These are phyloP conservation scores for Castanospermum australe DNA, from an alignment of 306 rosid genomes.

Conservation along the genomic window DNA sequence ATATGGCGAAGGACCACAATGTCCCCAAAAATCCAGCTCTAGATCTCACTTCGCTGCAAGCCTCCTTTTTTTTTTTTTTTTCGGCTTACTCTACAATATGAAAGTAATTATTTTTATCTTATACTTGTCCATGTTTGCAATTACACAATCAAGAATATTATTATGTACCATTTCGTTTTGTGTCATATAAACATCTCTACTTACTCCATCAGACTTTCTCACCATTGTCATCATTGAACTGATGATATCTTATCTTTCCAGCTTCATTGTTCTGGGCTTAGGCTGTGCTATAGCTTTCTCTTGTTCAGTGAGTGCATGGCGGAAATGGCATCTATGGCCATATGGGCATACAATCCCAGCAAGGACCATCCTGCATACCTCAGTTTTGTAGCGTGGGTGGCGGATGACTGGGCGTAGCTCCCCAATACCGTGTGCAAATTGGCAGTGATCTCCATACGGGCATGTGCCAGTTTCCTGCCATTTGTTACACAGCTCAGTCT, in stretches of 20 bases:
- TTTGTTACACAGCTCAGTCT: slow-evolving; percentile 95
- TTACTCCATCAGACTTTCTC: slow-evolving; percentile 24
- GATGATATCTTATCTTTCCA: slow-evolving; percentile 33
- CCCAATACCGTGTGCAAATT: slow-evolving; percentile 81
- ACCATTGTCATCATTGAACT: slow-evolving; percentile 1
- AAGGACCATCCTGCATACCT: slow-evolving; percentile 88
- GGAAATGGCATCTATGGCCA: slow-evolving; percentile 96
- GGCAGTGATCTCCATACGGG: slow-evolving; percentile 79
- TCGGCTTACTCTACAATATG: background rate
- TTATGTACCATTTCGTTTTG: slow-evolving; percentile 38
- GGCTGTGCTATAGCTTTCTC: slow-evolving; percentile 52
- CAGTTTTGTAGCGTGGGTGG: slow-evolving; percentile 97
- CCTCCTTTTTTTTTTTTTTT: background rate
- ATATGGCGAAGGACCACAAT: slow-evolving; percentile 16
- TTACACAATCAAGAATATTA: slow-evolving; percentile 41
- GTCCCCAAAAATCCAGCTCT: slow-evolving; percentile 27
- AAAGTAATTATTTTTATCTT: slow-evolving; percentile 33
- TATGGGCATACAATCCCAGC: slow-evolving; percentile 76
- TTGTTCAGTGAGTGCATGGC: slow-evolving; percentile 82
- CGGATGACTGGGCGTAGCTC: slow-evolving; percentile 92
- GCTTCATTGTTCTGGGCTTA: slow-evolving; percentile 40
- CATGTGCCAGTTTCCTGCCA: slow-evolving; percentile 89
- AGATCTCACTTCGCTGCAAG: slow-evolving; percentile 22
- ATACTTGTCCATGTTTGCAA: slow-evolving; percentile 36
- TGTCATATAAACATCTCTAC: slow-evolving; percentile 19